A percentile compares a stretch with the other conserved stretches of the same genome.
These are phyloP conservation scores for Populus ilicifolia DNA, from an alignment of 345 rosid species.

Conservation along the genomic window DNA sequence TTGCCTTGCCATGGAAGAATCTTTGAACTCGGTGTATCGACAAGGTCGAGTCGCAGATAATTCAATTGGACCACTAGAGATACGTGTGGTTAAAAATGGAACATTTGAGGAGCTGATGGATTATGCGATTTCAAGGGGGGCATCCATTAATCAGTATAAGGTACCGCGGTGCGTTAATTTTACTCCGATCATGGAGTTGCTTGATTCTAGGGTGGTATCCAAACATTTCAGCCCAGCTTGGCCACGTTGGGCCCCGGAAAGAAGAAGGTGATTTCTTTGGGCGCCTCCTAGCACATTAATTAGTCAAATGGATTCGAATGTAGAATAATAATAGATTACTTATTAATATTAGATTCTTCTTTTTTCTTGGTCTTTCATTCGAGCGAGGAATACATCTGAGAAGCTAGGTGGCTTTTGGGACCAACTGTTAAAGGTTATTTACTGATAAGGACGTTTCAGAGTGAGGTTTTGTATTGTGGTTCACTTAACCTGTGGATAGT, in stretches of 20 bases:
- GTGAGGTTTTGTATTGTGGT: constrained; percentile 28
- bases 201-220: constrained; percentile 37
- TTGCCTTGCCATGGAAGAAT: constrained; percentile 37
- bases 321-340: background rate
- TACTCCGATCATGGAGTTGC: constrained; percentile 40
- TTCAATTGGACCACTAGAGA: constrained; percentile 42
- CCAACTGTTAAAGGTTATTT: constrained; percentile 12
- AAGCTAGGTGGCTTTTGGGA: background rate
- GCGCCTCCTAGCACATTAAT: background rate
- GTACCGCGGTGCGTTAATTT: constrained; percentile 41
- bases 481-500: constrained; percentile 20
- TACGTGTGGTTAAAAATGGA: constrained; percentile 37
- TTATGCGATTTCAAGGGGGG: constrained; percentile 42
- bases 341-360: background rate
- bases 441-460: constrained; percentile 33
- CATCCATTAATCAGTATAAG: constrained; percentile 46
- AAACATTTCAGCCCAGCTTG: constrained; percentile 32
- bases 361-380: background rate
- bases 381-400: background rate
- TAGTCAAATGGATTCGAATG: background rate
- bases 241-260: constrained; percentile 36
- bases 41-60: constrained; percentile 39
- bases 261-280: constrained; percentile 12
- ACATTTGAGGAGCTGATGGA: constrained; percentile 48
- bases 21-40: constrained; percentile 39